Evolutionary conservation across 108 stramenopile species (phyloP), one percentile per base, ranked within the genome.

Genomic region (Fragilaria crotonensis): DNA sequence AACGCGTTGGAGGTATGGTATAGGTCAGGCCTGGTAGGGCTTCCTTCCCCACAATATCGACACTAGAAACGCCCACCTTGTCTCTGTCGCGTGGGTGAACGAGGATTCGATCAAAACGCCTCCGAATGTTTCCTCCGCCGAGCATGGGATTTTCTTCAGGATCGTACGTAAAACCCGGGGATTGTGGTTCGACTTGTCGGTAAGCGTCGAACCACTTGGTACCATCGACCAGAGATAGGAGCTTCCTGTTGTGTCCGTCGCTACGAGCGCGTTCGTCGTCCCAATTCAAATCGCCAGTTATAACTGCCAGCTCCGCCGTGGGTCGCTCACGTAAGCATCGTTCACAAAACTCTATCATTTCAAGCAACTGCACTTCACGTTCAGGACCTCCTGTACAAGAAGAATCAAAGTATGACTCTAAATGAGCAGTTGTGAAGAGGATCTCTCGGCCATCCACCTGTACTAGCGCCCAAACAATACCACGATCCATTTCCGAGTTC

Each of bases 231-330:
- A 55, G 23, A 29, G 41, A 55, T 57, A 79, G 31, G 27, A 79
- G 27, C 3, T 30, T 21, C 45, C 23, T 30, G 32, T 69, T 48
- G 22, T 32, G 33, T 5, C 74, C 67, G 25, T 5, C 19, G 9
- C 49, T 61, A 36, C 58, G 64, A 7, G 30, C 48, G 32, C 77
- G 68, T 58, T 84, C 83, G 54, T 84, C 83, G 57, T 84, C 83
- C 83, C 83, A 84, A 48, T 84, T 84, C 31, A 84, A 64, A 63
- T 84, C 83, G 25, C 83, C 83, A 27, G 58, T 59, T n/a, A 84
- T 64, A 11, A 80, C 45, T 2, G 79, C 76, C 31, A 61, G 11
- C 19, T 75, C 25, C n/a, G 80, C 46, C 14, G 33, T 45, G 1
- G 64, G 56, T 30, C 54, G 25, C 21, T 59, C 30, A n/a, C 41